Conservation (phyloP, 176 grass and related monocot genomes). For the Bothriochloa decipiens region DNA sequence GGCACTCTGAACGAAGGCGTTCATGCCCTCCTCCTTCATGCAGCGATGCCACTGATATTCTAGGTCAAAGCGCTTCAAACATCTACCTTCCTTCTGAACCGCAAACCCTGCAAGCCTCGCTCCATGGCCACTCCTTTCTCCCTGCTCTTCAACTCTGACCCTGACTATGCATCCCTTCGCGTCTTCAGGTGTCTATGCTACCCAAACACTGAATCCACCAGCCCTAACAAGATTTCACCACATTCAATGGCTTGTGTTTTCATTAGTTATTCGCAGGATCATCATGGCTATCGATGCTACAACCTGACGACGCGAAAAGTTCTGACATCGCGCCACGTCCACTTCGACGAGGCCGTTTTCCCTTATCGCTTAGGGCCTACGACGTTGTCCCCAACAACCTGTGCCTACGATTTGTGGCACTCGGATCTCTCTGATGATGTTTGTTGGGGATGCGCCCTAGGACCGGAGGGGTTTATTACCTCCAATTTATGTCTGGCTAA, state of each 20-base stretch:
- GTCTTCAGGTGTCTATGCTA: background rate
- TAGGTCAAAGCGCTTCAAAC: too few relatives aligned
- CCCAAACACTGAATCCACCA: background rate
- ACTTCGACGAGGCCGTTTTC: background rate
- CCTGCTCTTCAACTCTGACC: background rate
- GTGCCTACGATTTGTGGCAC: too few relatives aligned
- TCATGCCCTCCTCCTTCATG: background rate
- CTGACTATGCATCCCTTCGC: background rate
- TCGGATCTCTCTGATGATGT: too few relatives aligned
- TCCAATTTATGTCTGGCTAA: too few relatives aligned
- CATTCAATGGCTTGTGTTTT: background rate
- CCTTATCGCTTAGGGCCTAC: accelerated
- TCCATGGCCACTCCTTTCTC: background rate
- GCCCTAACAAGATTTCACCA: background rate
- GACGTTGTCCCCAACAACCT: too few relatives aligned
- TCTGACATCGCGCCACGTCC: background rate
- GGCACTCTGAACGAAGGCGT: background rate
- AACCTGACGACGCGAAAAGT: background rate
- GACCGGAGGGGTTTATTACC: too few relatives aligned
- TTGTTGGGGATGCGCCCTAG: too few relatives aligned
- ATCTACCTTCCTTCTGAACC: background rate
- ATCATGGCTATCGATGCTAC: background rate
- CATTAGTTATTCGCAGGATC: background rate
- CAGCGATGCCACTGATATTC: accelerated
- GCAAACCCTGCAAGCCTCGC: background rate